Conservation (phyloP, 1,139 yeast genomes). For the Lodderomyces pseudojiufengensis region DNA sequence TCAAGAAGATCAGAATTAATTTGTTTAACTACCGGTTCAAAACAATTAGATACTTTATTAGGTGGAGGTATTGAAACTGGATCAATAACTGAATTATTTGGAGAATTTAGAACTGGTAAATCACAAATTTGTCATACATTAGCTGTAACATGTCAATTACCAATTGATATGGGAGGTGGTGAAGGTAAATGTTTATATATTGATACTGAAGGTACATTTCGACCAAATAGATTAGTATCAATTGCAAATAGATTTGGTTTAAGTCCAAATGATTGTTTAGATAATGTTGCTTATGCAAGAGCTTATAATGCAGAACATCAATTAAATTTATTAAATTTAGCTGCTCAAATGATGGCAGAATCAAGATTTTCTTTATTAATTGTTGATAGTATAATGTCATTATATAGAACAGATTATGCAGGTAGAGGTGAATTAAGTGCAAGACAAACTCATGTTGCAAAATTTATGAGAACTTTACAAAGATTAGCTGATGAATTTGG, state of each 20-base stretch:
- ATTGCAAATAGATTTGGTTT: slow-evolving; percentile 91
- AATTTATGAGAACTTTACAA: slow-evolving; percentile 86
- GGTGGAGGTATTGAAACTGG: slow-evolving; percentile 99
- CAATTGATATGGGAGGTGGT: slow-evolving; percentile 98
- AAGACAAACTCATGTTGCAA: slow-evolving; percentile 91
- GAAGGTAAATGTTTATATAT: slow-evolving; percentile 96
- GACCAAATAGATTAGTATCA: slow-evolving; percentile 85
- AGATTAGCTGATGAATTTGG: slow-evolving; percentile 97
- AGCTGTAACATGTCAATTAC: slow-evolving; percentile 95
- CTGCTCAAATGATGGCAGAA: slow-evolving; percentile 96
- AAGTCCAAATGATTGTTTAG: slow-evolving; percentile 91
- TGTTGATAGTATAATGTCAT: slow-evolving; percentile 95
- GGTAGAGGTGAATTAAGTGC: slow-evolving; percentile 98
- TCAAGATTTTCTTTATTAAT: slow-evolving; percentile 77
- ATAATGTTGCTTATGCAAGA: slow-evolving; percentile 95
- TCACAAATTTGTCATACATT: slow-evolving; percentile 95
- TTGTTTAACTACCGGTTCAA: slow-evolving; percentile 92
- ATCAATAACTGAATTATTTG: slow-evolving; percentile 92
- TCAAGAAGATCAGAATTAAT: slow-evolving; percentile 86
- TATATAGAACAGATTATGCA: slow-evolving; percentile 89
- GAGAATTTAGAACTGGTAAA: slow-evolving; percentile 97
- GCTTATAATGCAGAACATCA: slow-evolving; percentile 98
- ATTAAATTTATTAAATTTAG: slow-evolving; percentile 76
- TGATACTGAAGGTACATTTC: slow-evolving; percentile 95
- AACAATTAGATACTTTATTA: slow-evolving; percentile 83